Evolutionary conservation across 2,329 filamentous ascomycete genomes (phyloP), one percentile per base, ranked within the genome.

Genomic region (Xylariaceae sp.): DNA sequence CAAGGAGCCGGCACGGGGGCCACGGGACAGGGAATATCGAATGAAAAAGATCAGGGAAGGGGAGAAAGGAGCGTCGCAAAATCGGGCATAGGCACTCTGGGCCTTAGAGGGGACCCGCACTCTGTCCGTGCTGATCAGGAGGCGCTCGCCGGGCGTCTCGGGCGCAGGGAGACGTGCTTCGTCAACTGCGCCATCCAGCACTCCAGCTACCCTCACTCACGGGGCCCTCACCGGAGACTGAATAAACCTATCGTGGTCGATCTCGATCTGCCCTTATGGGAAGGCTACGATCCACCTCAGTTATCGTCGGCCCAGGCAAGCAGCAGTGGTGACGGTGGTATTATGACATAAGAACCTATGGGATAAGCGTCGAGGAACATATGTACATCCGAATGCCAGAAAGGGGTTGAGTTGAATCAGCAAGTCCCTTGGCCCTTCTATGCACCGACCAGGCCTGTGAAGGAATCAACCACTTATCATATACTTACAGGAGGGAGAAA

Each of bases 181-280:
- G 74, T 92, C 50, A 94, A 94, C 63, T 85, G 85, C 18, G 80
- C 86, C 14, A 80, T 89, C 46, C 74, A 84, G 70, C 78, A 78
- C 30, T 79, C 71, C 15, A 80, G 74, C 44, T 81, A 77, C 62
- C 81, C 81, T 34, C 78, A 83, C 47, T 53, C 51, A 9, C 29
- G 43, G 6, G 19, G 15, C 1, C 71, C 68, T 2, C 77, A 77
- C 12, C 85, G 81, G 59, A 70, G 63, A 45, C 79, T 85, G 62
- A 80, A 89, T 61, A 85, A 88, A 57, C 82, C 87, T 14, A 83
- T 94, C 50, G 81, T 94, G n/a, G 79, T 94, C 9, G 86, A 94
- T 57, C 55, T 94, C 19, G 78, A 88, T 48, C 65, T 92, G 44
- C 81, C 82, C 0, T 66, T 81, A 14, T 76, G 71, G 67, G 56